Evolutionary conservation across 495 filamentous ascomycete species (phyloP).

Genomic region (Umbilicaria muhlenbergii): DNA sequence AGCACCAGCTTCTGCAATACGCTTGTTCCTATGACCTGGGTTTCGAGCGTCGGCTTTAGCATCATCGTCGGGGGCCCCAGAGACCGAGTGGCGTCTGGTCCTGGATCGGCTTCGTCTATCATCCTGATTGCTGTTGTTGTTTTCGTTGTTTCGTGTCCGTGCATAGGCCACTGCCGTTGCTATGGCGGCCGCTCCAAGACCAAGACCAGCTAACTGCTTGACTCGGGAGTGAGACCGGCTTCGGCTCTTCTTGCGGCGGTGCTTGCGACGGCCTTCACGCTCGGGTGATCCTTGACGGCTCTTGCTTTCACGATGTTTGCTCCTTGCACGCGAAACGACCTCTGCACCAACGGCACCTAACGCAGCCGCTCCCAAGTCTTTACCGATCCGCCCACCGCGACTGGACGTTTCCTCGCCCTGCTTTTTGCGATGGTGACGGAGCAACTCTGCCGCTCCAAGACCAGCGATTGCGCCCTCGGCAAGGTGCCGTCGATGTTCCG

Average conservation of each 20-base stretch:
- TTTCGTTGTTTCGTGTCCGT: slow-evolving; percentile 49
- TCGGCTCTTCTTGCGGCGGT: slow-evolving; percentile 24
- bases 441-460: slow-evolving; percentile 55
- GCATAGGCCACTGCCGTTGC: slow-evolving; percentile 69
- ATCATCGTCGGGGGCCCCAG: slow-evolving; percentile 21
- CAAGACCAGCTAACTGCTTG: slow-evolving; percentile 52
- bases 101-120: slow-evolving; percentile 53
- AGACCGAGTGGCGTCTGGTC: slow-evolving; percentile 38
- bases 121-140: slow-evolving; percentile 49
- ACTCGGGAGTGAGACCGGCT: slow-evolving; percentile 41
- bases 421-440: slow-evolving; percentile 51
- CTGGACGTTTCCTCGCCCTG: slow-evolving; percentile 41
- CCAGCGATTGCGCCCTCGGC: slow-evolving; percentile 76
- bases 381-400: slow-evolving; percentile 47
- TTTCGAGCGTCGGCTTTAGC: slow-evolving; percentile 30
- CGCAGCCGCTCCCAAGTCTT: slow-evolving; percentile 64
- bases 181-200: slow-evolving; percentile 66
- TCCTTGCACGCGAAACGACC: slow-evolving; percentile 54
- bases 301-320: slow-evolving; percentile 48
- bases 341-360: slow-evolving; percentile 73
- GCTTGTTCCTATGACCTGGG: slow-evolving; percentile 46
- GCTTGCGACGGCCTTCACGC: slow-evolving; percentile 21
- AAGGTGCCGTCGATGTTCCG: slow-evolving; percentile 58
- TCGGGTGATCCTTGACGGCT: slow-evolving; percentile 9
- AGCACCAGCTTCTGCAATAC: slow-evolving; percentile 60